Evolutionary conservation across 495 filamentous ascomycete species (phyloP).

Genomic region (Aspergillus kassunensis): DNA sequence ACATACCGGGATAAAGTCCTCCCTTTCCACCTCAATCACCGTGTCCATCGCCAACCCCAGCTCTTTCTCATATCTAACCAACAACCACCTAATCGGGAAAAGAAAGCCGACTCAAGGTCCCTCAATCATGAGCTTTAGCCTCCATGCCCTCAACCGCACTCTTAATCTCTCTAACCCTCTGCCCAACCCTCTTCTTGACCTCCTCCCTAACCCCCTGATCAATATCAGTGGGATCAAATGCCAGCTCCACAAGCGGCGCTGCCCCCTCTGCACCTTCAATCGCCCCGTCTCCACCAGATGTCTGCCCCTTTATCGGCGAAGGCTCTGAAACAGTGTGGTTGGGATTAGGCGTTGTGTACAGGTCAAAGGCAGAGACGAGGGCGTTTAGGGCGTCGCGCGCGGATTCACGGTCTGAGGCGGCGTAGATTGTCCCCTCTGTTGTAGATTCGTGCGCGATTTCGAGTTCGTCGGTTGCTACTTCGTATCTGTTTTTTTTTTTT

Average conservation of each 20-base stretch:
- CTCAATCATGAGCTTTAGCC: conserved; percentile 36
- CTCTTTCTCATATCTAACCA: too few species aligned
- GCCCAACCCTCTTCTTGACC: conserved; percentile 38
- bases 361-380: conserved; percentile 31
- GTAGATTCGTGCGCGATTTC: conserved; percentile 47
- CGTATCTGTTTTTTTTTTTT: conserved; percentile 21
- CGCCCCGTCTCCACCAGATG: neutral
- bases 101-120: too few species aligned
- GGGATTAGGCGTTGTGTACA: conserved; percentile 27
- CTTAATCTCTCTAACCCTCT: conserved; percentile 40
- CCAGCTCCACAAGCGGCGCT: conserved; percentile 24
- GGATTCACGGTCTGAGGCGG: conserved; percentile 43
- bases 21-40: too few species aligned
- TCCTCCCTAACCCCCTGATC: conserved; percentile 27
- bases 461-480: conserved; percentile 45
- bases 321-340: too few species aligned
- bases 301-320: too few species aligned
- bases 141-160: conserved; percentile 41
- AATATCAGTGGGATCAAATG: conserved; percentile 32
- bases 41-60: too few species aligned
- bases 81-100: too few species aligned
- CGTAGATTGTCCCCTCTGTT: conserved; percentile 41
- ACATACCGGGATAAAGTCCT: too few species aligned
- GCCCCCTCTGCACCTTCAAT: conserved; percentile 6
- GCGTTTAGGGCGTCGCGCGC: conserved; percentile 42